phyloP scores from a whole-genome alignment of 352 stramenopile genomes.

The Aphanomyces cochlioides region DNA sequence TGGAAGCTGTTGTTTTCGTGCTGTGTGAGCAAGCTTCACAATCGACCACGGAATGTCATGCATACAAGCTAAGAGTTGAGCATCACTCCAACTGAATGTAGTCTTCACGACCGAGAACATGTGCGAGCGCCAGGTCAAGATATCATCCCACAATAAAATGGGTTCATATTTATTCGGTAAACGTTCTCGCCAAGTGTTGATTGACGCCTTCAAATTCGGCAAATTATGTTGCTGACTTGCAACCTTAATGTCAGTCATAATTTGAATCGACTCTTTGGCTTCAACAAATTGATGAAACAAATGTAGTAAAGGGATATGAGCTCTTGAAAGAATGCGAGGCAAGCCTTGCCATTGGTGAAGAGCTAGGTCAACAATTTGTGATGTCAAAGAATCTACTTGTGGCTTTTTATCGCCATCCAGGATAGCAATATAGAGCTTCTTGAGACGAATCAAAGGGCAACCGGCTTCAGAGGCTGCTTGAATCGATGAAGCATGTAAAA shows the following conservation, averaged over 20 bases:
- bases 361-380: slow-evolving; percentile 75
- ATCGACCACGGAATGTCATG: slow-evolving; percentile 92
- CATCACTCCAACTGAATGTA: slow-evolving; percentile 83
- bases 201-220: slow-evolving; percentile 87
- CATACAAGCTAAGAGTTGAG: slow-evolving; percentile 85
- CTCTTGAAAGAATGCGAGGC: slow-evolving; percentile 64
- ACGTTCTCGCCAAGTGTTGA: slow-evolving; percentile 91
- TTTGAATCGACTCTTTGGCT: slow-evolving; percentile 89
- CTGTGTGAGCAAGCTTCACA: slow-evolving; percentile 87
- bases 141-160: slow-evolving; percentile 90
- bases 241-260: slow-evolving; percentile 85
- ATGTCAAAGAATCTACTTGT: slow-evolving; percentile 58
- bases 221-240: slow-evolving; percentile 77
- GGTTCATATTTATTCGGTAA: slow-evolving; percentile 92
- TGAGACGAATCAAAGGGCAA: slow-evolving; percentile 71
- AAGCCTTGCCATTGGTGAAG: slow-evolving; percentile 88
- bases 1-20: slow-evolving; percentile 85
- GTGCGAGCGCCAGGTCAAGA: slow-evolving; percentile 90
- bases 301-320: slow-evolving; percentile 82
- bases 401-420: slow-evolving; percentile 73
- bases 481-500: slow-evolving; percentile 41
- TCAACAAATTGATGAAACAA: slow-evolving; percentile 91
- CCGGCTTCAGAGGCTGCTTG: slow-evolving; percentile 49
- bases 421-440: slow-evolving; percentile 86
- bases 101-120: slow-evolving; percentile 90